Percentiles rank a stretch among this genome's conserved stretches.
Conservation (phyloP, 2,329 filamentous ascomycete genomes). For the Aureobasidium melanogenum region DNA sequence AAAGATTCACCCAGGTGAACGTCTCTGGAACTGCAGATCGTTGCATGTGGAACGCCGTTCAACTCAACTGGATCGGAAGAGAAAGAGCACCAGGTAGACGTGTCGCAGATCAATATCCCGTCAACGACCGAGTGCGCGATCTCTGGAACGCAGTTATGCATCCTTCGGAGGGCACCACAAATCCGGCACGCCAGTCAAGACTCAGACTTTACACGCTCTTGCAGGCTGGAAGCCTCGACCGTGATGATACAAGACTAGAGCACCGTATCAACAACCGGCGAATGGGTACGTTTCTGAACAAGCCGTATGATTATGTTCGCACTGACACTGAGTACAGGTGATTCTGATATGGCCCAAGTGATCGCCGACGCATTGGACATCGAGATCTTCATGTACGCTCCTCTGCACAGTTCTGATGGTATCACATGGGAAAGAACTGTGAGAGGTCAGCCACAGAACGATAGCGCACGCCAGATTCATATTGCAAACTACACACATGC, state of each 20-base stretch:
- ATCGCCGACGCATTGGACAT: conserved; percentile 5
- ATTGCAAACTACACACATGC: background rate
- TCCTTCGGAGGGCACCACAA: background rate
- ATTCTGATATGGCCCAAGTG: background rate
- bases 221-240: background rate
- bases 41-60: background rate
- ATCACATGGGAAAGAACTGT: background rate
- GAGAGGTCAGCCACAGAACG: background rate
- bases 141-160: background rate
- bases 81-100: background rate
- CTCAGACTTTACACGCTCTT: background rate
- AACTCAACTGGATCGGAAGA: background rate
- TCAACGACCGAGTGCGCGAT: background rate
- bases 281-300: background rate
- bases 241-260: background rate
- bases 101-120: background rate
- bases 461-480: background rate
- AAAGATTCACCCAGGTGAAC: background rate
- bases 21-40: background rate
- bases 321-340: background rate
- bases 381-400: background rate
- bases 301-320: background rate
- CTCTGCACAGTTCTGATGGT: background rate
- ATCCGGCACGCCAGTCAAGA: background rate
- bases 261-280: background rate